phyloP scores from a whole-genome alignment of 2,329 filamentous ascomycete genomes.

The Sordariomycetes sp. region DNA sequence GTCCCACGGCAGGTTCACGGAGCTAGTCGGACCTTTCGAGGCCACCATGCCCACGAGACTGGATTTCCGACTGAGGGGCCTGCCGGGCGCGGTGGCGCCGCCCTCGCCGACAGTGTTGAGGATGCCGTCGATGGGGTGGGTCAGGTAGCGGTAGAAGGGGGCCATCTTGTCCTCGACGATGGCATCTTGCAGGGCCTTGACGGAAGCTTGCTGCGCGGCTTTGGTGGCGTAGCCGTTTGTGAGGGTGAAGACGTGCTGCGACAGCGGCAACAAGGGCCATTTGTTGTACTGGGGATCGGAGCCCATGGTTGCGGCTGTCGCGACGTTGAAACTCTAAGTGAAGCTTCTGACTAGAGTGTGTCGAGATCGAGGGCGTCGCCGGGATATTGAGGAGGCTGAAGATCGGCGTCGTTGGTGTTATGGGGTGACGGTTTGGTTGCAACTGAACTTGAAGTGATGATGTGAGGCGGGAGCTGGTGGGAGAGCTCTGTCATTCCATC shows the following conservation, averaged over 20 bases:
- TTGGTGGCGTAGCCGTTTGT: slow-evolving; percentile 68
- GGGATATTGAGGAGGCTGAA: not conserved
- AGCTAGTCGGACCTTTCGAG: slow-evolving; percentile 54
- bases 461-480: not conserved
- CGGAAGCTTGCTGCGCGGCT: slow-evolving; percentile 57
- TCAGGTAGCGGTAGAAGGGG: slow-evolving; percentile 75
- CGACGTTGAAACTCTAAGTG: not conserved
- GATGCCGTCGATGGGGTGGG: slow-evolving; percentile 73
- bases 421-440: not conserved
- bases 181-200: slow-evolving; percentile 71
- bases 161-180: slow-evolving; percentile 82
- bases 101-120: slow-evolving; percentile 68
- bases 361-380: not conserved
- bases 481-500: slow-evolving; percentile 2
- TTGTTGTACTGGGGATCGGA: slow-evolving; percentile 80
- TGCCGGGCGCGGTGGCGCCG: slow-evolving; percentile 37
- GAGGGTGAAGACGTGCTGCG: slow-evolving; percentile 80
- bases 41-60: slow-evolving; percentile 69
- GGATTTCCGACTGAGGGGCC: slow-evolving; percentile 56
- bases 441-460: not conserved
- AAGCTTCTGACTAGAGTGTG: too few relatives aligned
- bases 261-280: slow-evolving; percentile 72
- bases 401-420: not conserved
- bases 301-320: slow-evolving; percentile 45
- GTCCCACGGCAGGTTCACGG: slow-evolving; percentile 77